phyloP scores from a whole-genome alignment of 345 rosid species.

The Cochlearia excelsa region DNA sequence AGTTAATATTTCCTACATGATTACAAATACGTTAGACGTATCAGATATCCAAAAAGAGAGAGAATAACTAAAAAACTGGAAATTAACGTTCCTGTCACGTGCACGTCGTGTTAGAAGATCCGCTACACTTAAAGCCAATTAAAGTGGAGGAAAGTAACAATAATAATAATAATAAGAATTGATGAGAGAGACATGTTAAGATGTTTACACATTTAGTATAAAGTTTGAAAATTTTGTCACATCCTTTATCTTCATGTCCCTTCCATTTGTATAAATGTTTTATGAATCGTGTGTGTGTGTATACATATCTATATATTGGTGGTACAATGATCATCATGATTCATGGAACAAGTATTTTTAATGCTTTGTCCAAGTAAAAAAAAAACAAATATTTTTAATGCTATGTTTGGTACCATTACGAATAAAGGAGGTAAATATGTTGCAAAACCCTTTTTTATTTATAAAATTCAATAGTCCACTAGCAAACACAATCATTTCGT shows the following conservation, averaged over 20 bases:
- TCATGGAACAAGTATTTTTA: background rate
- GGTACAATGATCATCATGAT: slow-evolving; percentile 23
- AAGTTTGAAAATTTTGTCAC: slow-evolving; percentile 41
- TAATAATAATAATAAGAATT: slow-evolving; percentile 9
- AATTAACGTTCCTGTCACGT: too few species aligned
- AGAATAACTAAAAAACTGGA: too few species aligned
- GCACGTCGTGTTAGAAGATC: too few species aligned
- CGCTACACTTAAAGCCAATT: too few species aligned
- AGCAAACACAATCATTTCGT: slow-evolving; percentile 71
- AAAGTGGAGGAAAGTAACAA: background rate
- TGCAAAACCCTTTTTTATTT: slow-evolving; percentile 28
- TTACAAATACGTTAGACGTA: too few species aligned
- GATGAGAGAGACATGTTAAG: slow-evolving; percentile 50
- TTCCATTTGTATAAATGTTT: slow-evolving; percentile 32
- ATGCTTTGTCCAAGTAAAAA: background rate
- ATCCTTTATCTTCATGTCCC: slow-evolving; percentile 25
- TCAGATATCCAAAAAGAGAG: too few species aligned
- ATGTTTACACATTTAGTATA: slow-evolving; percentile 45
- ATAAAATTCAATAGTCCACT: slow-evolving; percentile 46
- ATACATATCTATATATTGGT: slow-evolving; percentile 6
- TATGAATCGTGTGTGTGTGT: background rate
- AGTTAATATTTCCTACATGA: too few species aligned
- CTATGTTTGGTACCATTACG: slow-evolving; percentile 32
- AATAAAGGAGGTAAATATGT: slow-evolving; percentile 17
- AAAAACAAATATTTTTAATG: slow-evolving; percentile 12